Base-by-base conservation (phyloP, 495 filamentous ascomycete species). In the Xylaria nigripes region DNA sequence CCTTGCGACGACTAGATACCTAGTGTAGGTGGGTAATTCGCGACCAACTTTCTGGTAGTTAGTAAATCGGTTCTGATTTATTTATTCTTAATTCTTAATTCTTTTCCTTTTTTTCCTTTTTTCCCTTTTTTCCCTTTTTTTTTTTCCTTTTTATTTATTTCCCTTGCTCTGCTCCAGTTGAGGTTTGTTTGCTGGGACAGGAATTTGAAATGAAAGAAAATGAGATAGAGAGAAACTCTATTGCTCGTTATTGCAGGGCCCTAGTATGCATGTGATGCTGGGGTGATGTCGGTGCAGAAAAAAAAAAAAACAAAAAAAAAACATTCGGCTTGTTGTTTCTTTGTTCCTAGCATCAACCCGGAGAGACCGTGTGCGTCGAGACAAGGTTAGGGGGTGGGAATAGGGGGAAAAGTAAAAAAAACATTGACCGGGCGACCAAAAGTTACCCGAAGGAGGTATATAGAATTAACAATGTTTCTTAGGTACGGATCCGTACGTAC, bases 311-410 rank as follows among this genome's bases (percentile, higher is more conserved):
- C 25, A 9, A 29, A 29, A 29, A 2, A 7, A 16, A 24, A 23
- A 21, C 21, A 25, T 47, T 18, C 6, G 2, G n/a, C 9, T 36
- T 4, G n/a, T 4, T 23, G 1, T n/a, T 21, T 48, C 51, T 54
- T 54, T 42, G 51, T 54, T 36, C 22, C 18, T n/a, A 21, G 32
- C 32, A 47, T 36, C 51, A 47, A 48, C 32, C 23, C 2, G 7
- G 43, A 12, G 2, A 36, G 21, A 15, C 43, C 51, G 51, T 48
- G 24, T 51, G 21, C 48, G 25, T 44, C 22, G 30, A 34, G 25
- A 43, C 27, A 32, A 29, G 18, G 24, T 22, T 48, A 36, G 29
- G 30, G 32, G 34, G 44, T 41, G 12, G 21, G 34, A 43, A 54
- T 48, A 45, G 40, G 29, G 16, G 45, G 3, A 32, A 23, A 8